These are phyloP conservation scores for Eimeria acervulina DNA, from an alignment of 169 alveolate species.

Conservation along the genomic window DNA sequence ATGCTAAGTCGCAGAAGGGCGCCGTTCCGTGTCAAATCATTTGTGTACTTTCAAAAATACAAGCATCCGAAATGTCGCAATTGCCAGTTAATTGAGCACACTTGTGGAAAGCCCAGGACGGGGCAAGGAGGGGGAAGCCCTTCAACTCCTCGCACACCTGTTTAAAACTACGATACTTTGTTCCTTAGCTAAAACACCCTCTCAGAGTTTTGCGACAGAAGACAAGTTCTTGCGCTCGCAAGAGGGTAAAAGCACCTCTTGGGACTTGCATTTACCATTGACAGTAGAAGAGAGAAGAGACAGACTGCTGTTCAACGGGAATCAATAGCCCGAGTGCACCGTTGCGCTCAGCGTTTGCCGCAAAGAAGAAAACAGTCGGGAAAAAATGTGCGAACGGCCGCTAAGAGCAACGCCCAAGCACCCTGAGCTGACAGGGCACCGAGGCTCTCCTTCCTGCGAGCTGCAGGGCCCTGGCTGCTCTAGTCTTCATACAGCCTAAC, in stretches of 20 bases:
- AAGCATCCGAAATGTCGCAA: not conserved
- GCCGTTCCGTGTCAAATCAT: not conserved
- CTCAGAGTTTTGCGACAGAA: not conserved
- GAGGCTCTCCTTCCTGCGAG: not conserved
- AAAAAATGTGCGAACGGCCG: conserved; percentile 30
- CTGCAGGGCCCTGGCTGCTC: not conserved
- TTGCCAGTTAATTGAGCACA: not conserved
- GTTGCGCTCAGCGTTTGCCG: not conserved
- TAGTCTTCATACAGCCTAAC: not conserved
- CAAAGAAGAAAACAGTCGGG: conserved; percentile 32
- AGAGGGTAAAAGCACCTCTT: not conserved
- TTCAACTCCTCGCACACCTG: not conserved
- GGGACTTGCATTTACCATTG: not conserved
- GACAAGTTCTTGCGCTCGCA: not conserved
- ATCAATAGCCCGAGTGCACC: not conserved
- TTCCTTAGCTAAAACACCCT: not conserved
- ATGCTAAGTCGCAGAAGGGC: not conserved
- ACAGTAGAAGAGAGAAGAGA: not conserved
- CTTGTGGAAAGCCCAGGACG: not conserved
- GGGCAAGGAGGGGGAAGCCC: not conserved
- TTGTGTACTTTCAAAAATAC: not conserved
- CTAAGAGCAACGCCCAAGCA: not conserved
- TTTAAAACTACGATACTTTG: not conserved
- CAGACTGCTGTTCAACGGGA: not conserved
- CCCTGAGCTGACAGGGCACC: not conserved